phyloP scores from a whole-genome alignment of 805 yeast genomes.

The Pichia deserticola region DNA sequence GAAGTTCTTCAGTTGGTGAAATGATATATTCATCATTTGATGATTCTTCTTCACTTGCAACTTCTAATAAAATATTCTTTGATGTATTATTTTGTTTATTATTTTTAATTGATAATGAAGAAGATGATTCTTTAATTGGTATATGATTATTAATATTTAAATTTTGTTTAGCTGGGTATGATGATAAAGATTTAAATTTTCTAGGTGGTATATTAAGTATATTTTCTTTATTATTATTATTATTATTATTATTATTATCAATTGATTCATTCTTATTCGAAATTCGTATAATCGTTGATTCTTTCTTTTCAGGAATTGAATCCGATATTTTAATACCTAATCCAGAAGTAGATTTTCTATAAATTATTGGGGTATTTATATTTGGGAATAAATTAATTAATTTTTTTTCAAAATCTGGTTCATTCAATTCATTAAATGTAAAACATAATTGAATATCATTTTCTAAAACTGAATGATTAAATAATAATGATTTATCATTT shows the following conservation, averaged over 20 bases:
- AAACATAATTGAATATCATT: slow-evolving; percentile 11
- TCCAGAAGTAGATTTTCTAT: slow-evolving; percentile 1
- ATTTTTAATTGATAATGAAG: too few species aligned
- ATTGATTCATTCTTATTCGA: too few species aligned
- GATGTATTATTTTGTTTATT: neutral
- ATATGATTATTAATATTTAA: too few species aligned
- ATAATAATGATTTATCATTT: slow-evolving; percentile 10
- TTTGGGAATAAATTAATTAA: slow-evolving; percentile 10
- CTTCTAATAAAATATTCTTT: slow-evolving; percentile 1
- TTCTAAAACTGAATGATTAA: slow-evolving; percentile 11
- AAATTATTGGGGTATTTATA: neutral
- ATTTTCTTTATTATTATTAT: too few species aligned
- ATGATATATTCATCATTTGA: slow-evolving; percentile 6
- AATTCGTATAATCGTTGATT: neutral
- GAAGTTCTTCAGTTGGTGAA: neutral
- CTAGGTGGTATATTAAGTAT: too few species aligned
- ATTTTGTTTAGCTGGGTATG: too few species aligned
- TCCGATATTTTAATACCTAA: slow-evolving; percentile 3
- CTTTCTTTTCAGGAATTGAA: neutral
- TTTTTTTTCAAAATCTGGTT: neutral
- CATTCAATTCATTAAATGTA: slow-evolving; percentile 1
- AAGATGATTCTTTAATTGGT: too few species aligned
- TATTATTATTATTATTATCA: too few species aligned
- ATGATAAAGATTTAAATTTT: too few species aligned
- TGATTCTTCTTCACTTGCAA: slow-evolving; percentile 1